Evolutionary conservation across 768 basidiomycete genomes (phyloP), one percentile per base, ranked within the genome.

Genomic region (Amanita brunnescens): DNA sequence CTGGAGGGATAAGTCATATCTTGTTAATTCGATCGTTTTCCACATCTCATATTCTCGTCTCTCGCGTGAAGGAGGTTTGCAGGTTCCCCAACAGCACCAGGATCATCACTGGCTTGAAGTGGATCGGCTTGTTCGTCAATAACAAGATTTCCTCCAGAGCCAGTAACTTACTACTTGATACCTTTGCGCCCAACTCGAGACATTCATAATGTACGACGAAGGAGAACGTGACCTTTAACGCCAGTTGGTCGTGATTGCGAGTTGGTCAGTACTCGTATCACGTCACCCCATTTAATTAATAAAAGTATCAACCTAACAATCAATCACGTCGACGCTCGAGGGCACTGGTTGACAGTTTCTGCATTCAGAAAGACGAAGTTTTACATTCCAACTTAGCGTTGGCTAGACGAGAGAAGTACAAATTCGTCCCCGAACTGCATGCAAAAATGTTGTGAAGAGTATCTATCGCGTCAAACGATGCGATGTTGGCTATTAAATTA

Each of bases 191-290:
- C 83, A 77, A 18, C 79, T 99, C 44, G 94, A 99, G 74, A 80
- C 74, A 54, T 77, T 95, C 64, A 96, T 97, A 89, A 79, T 83
- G 67, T 97, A 95, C 70, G 87, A 84, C 56, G 69, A 75, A 42
- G 91, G 90, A 56, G 93, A 98, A 69, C 85, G 91, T 9, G 95
- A 99, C 67, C 80, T 98, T 54, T 94, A 97, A 70, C 95, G 98
- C 79, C 95, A 94, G 74, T 98, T 99, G 64, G 70, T 91, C 59
- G 84, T 98, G 33, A 97, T 61, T 93, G 95, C 42, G 76, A 69
- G 43, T 71, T 78, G 69, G 85, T 83, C 54, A 47, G 77, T 59
- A 40, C 13, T 18, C 20, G 49, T 13, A 30, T 24, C 37, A 18
- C 14, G 54, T 10, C 30, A n/a, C 14, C 52, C 52, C 30, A 30